Evolutionary conservation across 176 grass and related monocot genomes (phyloP).

Genomic region (Bonia amplexicaulis): DNA sequence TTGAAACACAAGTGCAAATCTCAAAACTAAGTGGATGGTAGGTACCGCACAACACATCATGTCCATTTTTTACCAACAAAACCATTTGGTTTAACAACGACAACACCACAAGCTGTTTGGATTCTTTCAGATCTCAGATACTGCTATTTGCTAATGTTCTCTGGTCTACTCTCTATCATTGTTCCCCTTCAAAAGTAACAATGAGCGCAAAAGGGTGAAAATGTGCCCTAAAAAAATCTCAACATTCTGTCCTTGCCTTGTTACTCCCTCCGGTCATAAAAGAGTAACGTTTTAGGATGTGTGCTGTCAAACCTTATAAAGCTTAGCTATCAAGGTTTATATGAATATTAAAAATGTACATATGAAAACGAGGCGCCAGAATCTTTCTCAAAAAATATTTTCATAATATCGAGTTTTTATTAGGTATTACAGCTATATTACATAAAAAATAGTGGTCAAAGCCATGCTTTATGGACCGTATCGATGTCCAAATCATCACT

Average conservation of each 20-base stretch:
- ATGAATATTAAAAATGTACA: too few species aligned
- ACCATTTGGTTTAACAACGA: background rate
- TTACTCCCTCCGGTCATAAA: background rate
- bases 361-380: too few species aligned
- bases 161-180: background rate
- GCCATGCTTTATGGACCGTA: too few species aligned
- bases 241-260: background rate
- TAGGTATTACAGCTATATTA: too few species aligned
- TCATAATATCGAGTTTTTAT: too few species aligned
- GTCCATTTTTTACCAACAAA: background rate
- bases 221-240: background rate
- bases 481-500: too few species aligned
- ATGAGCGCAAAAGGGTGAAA: too few species aligned
- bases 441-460: too few species aligned
- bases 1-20: background rate
- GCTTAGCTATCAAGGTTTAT: too few species aligned
- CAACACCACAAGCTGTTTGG: background rate
- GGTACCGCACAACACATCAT: background rate
- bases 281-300: too few species aligned
- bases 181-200: background rate
- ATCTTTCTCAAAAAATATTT: too few species aligned
- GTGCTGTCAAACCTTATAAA: too few species aligned
- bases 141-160: background rate
- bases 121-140: background rate
- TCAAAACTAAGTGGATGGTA: background rate